Base-by-base conservation (phyloP, 148 eudicot genomes). In the Selenicereus undatus region DNA sequence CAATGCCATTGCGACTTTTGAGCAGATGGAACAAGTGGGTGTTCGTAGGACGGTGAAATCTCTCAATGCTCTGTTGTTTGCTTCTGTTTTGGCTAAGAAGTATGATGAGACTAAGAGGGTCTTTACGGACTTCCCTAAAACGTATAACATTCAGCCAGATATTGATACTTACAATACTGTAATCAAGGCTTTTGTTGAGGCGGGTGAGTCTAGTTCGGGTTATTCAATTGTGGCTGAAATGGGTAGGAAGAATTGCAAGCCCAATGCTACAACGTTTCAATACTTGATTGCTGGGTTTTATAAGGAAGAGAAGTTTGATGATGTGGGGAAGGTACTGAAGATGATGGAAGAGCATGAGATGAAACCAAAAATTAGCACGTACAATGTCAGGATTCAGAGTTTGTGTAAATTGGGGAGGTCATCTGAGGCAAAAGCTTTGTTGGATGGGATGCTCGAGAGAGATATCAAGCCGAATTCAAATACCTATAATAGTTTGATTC, bases 351-450 rank as follows among this genome's bases (percentile, higher is more conserved):
- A 86, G 32, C 86, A 85, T 22, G 85, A 77, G 12, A 73, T 89
- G 85, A 32, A 43, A 26, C 85, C 87, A 0, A 90, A 91, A 65
- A 76, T 91, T 36, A 76, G 85, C 74, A 88, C 80, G 0, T 91
- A 90, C 83, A 96, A 96, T 79, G 82, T 82, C 20, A 86, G 98
- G 88, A 90, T 96, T 58, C 82, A 84, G 82, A 87, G 97, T 82
- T 83, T 97, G 88, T 97, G 99, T 81, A 94, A 94, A 90, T 82
- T 92, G 66, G 86, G 85, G 82, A 92, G 85, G 62, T 84, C 93
- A 3, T 35, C 42, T 0, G 99, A 96, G 89, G 97, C 97, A 0
- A 96, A 89, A 86, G 97, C 95, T 27, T 82, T 93, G 80, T 71
- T 96, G 73, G 92, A 92, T 73, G 94, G 94, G 83, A 86, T 94